Conservation (phyloP, 2,329 filamentous ascomycete genomes). For the Calonectria hongkongensis region DNA sequence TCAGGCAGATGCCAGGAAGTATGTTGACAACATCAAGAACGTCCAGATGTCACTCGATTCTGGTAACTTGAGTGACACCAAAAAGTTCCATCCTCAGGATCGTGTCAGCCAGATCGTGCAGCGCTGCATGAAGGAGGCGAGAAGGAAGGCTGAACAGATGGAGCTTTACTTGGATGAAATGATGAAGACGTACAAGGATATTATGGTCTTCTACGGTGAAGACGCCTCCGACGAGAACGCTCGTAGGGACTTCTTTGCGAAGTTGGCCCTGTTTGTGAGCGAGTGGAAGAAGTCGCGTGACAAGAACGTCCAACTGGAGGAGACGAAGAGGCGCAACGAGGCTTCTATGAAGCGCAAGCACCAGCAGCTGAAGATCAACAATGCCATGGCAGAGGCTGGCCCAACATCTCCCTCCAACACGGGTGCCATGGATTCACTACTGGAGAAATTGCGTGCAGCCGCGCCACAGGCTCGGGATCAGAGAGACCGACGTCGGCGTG, state of each 20-base stretch:
- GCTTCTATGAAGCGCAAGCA: conserved; percentile 94
- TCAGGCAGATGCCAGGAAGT: conserved; percentile 89
- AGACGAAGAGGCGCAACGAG: conserved; percentile 89
- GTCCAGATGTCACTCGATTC: conserved; percentile 93
- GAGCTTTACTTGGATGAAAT: conserved; percentile 95
- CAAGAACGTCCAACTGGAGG: conserved; percentile 91
- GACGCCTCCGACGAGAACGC: conserved; percentile 93
- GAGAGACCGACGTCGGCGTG: conserved; percentile 89
- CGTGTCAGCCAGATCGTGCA: conserved; percentile 94
- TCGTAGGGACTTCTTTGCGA: conserved; percentile 95
- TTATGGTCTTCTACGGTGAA: conserved; percentile 97
- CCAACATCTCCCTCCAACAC: conserved; percentile 82
- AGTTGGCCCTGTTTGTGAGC: conserved; percentile 90
- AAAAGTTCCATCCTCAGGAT: conserved; percentile 98
- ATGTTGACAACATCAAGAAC: conserved; percentile 96
- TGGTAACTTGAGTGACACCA: conserved; percentile 95
- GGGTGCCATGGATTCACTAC: conserved; percentile 95
- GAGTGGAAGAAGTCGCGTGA: conserved; percentile 98
- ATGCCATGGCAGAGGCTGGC: conserved; percentile 68
- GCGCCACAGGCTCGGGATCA: conserved; percentile 93
- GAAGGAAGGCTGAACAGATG: conserved; percentile 97
- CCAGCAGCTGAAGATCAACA: conserved; percentile 78
- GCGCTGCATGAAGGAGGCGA: conserved; percentile 95
- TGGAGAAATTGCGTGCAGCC: conserved; percentile 95
- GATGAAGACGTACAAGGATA: conserved; percentile 92